phyloP scores from a whole-genome alignment of 2,329 filamentous ascomycete genomes.

The Verticillium alfalfae region DNA sequence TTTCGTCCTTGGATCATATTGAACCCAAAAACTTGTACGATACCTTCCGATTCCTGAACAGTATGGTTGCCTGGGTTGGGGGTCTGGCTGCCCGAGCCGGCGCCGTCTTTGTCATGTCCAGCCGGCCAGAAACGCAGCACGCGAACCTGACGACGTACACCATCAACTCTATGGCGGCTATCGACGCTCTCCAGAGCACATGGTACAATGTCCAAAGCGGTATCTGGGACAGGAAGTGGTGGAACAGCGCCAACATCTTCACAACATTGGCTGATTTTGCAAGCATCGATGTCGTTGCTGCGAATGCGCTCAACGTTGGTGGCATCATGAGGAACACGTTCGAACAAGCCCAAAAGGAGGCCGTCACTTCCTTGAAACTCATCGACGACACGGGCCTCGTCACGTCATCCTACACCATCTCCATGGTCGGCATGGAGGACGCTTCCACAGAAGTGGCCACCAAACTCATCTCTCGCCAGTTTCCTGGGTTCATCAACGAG shows the following conservation, averaged over 20 bases:
- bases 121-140: conserved; percentile 6
- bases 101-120: conserved; percentile 9
- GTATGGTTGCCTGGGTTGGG: conserved; percentile 11
- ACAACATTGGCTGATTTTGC: conserved; percentile 56
- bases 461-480: conserved; percentile 17
- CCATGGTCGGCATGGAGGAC: conserved; percentile 16
- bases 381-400: conserved; percentile 28
- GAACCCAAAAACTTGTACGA: too few relatives aligned
- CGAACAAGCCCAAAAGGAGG: conserved; percentile 33
- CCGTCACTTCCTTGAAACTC: conserved; percentile 29
- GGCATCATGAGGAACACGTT: conserved; percentile 39
- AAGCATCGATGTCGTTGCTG: conserved; percentile 21
- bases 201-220: conserved; percentile 59
- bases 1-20: background rate
- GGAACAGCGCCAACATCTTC: conserved; percentile 66
- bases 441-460: background rate
- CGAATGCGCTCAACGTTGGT: conserved; percentile 30
- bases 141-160: conserved; percentile 20
- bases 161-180: conserved; percentile 22
- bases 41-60: background rate
- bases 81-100: conserved; percentile 9
- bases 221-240: conserved; percentile 64
- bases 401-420: conserved; percentile 29
- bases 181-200: conserved; percentile 40
- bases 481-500: conserved; percentile 40